These are phyloP conservation scores for Piloderma croceum DNA, from an alignment of 768 basidiomycete genomes.

Conservation along the genomic window DNA sequence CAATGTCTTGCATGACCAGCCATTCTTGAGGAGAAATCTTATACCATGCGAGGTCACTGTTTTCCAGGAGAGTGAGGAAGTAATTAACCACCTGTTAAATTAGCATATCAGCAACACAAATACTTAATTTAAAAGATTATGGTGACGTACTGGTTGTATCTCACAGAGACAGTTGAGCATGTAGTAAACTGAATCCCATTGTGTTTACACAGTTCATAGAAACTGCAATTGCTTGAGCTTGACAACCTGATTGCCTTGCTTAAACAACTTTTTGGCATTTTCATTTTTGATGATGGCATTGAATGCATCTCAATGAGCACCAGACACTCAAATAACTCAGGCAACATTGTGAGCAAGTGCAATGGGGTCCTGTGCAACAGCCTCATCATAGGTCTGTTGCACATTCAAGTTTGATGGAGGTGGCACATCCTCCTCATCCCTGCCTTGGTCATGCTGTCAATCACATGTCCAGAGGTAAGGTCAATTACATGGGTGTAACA, in stretches of 20 bases:
- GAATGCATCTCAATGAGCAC: slow-evolving; percentile 11
- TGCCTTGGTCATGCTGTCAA: too few species aligned
- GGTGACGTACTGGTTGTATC: slow-evolving; percentile 11
- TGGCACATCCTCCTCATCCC: too few species aligned
- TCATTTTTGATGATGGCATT: slow-evolving; percentile 8
- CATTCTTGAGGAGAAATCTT: slow-evolving; percentile 10
- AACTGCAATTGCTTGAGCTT: slow-evolving; percentile 3
- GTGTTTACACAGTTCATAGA: slow-evolving; percentile 12
- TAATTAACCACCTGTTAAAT: slow-evolving; percentile 7
- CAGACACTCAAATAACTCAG: slow-evolving; percentile 11
- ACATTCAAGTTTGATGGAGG: too few species aligned
- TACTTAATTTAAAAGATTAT: not conserved
- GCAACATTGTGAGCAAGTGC: slow-evolving; percentile 6
- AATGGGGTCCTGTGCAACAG: slow-evolving; percentile 10
- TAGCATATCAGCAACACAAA: slow-evolving; percentile 1
- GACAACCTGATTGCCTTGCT: not conserved
- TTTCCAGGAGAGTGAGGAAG: too few species aligned
- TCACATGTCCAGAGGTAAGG: too few species aligned
- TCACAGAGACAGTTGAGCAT: slow-evolving; percentile 12
- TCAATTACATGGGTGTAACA: too few species aligned
- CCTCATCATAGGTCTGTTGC: too few species aligned
- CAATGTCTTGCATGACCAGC: slow-evolving; percentile 12
- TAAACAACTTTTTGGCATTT: slow-evolving; percentile 2
- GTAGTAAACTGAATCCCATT: slow-evolving; percentile 12
- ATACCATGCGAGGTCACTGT: slow-evolving; percentile 5